These are phyloP conservation scores for Mycena polygramma DNA, from an alignment of 768 basidiomycete genomes.

Conservation along the genomic window DNA sequence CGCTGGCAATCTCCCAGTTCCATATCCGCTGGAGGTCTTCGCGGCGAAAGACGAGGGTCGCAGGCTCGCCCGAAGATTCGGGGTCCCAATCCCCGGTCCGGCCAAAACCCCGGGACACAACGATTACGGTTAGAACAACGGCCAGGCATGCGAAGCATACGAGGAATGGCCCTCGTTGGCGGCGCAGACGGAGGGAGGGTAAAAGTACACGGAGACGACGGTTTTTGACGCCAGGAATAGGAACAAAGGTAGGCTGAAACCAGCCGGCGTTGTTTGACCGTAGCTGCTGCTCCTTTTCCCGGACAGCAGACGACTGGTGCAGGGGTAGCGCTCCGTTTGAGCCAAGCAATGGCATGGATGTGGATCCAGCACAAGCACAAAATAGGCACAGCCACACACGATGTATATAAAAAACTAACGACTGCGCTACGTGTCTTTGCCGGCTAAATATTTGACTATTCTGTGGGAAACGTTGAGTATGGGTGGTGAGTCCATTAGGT, in stretches of 20 bases:
- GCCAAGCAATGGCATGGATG: slow-evolving; percentile 32
- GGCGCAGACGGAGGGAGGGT: slow-evolving; percentile 68
- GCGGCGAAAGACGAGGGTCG: slow-evolving; percentile 78
- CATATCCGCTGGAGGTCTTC: slow-evolving; percentile 88
- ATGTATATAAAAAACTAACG: not conserved
- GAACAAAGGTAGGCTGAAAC: slow-evolving; percentile 68
- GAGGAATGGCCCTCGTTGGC: slow-evolving; percentile 68
- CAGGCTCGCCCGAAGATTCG: slow-evolving; percentile 60
- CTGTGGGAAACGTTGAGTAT: not conserved
- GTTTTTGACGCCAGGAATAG: slow-evolving; percentile 69
- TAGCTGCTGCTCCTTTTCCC: slow-evolving; percentile 58
- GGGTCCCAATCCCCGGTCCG: slow-evolving; percentile 56
- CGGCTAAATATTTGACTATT: too few relatives aligned
- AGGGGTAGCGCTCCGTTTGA: slow-evolving; percentile 54
- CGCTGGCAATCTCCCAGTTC: slow-evolving; percentile 93
- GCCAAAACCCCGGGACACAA: slow-evolving; percentile 59
- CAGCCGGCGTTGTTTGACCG: slow-evolving; percentile 49
- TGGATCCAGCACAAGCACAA: not conserved
- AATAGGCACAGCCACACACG: slow-evolving; percentile 15
- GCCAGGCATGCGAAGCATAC: slow-evolving; percentile 65
- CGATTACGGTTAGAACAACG: slow-evolving; percentile 61
- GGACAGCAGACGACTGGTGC: slow-evolving; percentile 54
- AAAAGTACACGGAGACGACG: slow-evolving; percentile 71
- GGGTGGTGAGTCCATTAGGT: too few relatives aligned
- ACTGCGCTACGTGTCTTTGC: not conserved